Percentiles rank a stretch among this genome's conserved stretches.
Conservation (phyloP, 345 rosid genomes). For the Trapa bicornis region DNA sequence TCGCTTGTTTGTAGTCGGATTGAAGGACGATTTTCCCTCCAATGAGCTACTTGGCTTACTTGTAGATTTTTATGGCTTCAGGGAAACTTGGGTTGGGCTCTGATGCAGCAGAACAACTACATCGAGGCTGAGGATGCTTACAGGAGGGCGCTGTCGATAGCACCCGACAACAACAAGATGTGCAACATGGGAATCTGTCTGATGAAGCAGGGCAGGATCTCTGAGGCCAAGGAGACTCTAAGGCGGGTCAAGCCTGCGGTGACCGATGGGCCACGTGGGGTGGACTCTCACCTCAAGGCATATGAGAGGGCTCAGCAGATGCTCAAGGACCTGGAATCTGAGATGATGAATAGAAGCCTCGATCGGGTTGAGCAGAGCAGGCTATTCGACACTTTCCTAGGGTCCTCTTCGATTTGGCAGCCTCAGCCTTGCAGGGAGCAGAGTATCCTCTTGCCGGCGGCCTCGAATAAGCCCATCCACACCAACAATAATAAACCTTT, state of each 20-base stretch:
- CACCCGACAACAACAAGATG: conserved; percentile 93
- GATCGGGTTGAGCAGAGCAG: conserved; percentile 65
- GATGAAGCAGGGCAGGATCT: conserved; percentile 90
- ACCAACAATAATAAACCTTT: background rate
- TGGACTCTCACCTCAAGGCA: conserved; percentile 93
- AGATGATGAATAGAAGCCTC: conserved; percentile 65
- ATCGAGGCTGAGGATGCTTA: conserved; percentile 87
- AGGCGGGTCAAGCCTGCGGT: conserved; percentile 69
- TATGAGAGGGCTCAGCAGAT: conserved; percentile 95
- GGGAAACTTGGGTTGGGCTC: conserved; percentile 97
- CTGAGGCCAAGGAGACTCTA: conserved; percentile 66
- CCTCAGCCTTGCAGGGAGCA: conserved; percentile 85
- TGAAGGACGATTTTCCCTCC: background rate
- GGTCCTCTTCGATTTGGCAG: conserved; percentile 94
- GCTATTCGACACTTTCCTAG: conserved; percentile 75
- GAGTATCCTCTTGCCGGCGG: background rate
- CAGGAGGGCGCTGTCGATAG: conserved; percentile 56
- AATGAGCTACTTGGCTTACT: background rate
- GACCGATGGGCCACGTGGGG: conserved; percentile 74
- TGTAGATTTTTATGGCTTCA: conserved; percentile 11
- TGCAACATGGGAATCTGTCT: conserved; percentile 91
- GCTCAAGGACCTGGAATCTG: conserved; percentile 80
- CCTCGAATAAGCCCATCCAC: background rate
- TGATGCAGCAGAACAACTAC: conserved; percentile 81
- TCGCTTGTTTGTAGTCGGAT: background rate